Base-by-base conservation (phyloP, 1,284 basidiomycete species). In the Ceratobasidium sp. region DNA sequence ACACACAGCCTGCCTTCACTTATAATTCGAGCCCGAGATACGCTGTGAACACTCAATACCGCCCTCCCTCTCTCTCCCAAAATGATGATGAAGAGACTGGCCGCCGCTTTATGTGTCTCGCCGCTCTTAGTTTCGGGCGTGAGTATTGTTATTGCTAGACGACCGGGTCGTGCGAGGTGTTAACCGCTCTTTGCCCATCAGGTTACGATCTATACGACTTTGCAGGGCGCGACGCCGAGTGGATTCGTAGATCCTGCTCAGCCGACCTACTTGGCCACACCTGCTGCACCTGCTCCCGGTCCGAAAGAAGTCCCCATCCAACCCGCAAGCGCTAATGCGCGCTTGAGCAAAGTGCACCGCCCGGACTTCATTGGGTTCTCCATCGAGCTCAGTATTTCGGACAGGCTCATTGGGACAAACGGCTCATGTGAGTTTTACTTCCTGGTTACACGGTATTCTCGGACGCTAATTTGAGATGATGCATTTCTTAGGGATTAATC, bases 271-370 rank as follows among this genome's bases (percentile, higher is more conserved):
- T 45, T 67, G 51, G 9, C 11, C 15, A 47, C 51, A 6, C 65
- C 65, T n/a, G 7, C 31, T 24, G 22, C 33, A 2, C 56, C 54
- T 3, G 41, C 54, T n/a, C 14, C 67, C 15, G 67, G 67, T 1
- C 67, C 56, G 22, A 71, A 71, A 71, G 67, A 71, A 33, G 54
- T 71, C 17, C 9, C 24, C 15, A 45, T 71, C 22, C 54, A 71
- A 29, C 67, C 56, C 15, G 67, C 14, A 19, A 71, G 67, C 44
- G 67, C 67, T 1, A 54, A n/a, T 24, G 56, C 41, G 2, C 56
- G 67, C 9, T 29, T 71, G 44, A 59, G 54, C 31, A 59, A 60
- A 60, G 29, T 54, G 11, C 66, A 69, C 36, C 54, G 66, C 15
- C 22, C 54, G 9, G 66, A 69, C 54, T 57, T 69, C 56, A 54